Conservation (phyloP, 2,329 filamentous ascomycete genomes). For the Xylariaceae sp. region DNA sequence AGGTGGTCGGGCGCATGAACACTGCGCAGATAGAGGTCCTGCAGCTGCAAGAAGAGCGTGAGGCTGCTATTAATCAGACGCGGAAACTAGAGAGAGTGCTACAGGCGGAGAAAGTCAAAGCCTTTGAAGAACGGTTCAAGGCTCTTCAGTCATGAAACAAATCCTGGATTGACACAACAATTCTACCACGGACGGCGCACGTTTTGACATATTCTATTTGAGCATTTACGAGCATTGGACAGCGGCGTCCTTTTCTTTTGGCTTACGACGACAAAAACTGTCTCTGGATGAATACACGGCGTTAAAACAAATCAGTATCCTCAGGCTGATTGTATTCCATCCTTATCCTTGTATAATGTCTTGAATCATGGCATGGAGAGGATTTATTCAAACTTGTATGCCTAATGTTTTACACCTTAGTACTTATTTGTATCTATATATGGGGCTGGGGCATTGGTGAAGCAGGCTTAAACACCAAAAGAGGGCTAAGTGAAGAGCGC, state of each 20-base stretch:
- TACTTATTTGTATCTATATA: constrained; percentile 31
- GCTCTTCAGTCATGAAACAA: constrained; percentile 34
- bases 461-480: neutral
- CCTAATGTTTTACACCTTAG: constrained; percentile 29
- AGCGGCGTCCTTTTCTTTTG: constrained; percentile 21
- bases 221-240: constrained; percentile 29
- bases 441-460: neutral
- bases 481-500: neutral
- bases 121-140: constrained; percentile 52
- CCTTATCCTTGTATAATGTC: constrained; percentile 25
- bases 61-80: constrained; percentile 76
- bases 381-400: constrained; percentile 19
- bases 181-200: constrained; percentile 17
- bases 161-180: neutral
- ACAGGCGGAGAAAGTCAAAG: constrained; percentile 67
- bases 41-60: constrained; percentile 76
- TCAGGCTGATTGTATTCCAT: constrained; percentile 7
- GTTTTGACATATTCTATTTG: constrained; percentile 19
- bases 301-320: constrained; percentile 17
- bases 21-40: constrained; percentile 82
- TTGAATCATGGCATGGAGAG: constrained; percentile 20
- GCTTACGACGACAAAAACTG: constrained; percentile 11
- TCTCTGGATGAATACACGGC: constrained; percentile 18
- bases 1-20: constrained; percentile 84
- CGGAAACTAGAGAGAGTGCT: constrained; percentile 72